phyloP scores from a whole-genome alignment of 2,329 filamentous ascomycete species.

The Fusarium denticulatum region DNA sequence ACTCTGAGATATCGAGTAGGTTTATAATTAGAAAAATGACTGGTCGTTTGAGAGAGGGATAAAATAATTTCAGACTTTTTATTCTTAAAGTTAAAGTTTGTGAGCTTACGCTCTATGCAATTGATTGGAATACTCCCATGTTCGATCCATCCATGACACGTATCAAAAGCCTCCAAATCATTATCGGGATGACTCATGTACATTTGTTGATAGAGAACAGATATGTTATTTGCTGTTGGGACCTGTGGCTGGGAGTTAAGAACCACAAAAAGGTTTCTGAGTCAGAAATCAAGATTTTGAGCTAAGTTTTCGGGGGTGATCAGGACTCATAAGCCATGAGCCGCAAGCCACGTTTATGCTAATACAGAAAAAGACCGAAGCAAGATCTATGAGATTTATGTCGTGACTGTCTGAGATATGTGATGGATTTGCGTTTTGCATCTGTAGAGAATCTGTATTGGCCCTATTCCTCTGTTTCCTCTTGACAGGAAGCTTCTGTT shows the following conservation, averaged over 20 bases:
- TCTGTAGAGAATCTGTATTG: too few species aligned
- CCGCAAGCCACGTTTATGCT: not conserved
- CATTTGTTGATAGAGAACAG: accelerated
- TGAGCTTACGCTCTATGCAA: not conserved
- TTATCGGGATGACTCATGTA: not conserved
- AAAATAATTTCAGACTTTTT: not conserved
- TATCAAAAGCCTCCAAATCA: too few species aligned
- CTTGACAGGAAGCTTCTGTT: too few species aligned
- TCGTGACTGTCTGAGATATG: too few species aligned
- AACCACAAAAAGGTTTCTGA: not conserved
- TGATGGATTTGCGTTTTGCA: too few species aligned
- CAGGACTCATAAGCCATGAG: not conserved
- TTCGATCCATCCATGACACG: not conserved
- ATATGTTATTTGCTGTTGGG: not conserved
- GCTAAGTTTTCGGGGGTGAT: not conserved
- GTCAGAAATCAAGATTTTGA: not conserved
- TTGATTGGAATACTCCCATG: not conserved
- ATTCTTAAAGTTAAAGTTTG: too few species aligned
- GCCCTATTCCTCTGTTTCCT: too few species aligned
- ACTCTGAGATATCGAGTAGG: not conserved
- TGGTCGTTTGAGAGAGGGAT: not conserved
- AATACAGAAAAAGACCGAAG: not conserved
- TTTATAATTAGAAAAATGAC: not conserved
- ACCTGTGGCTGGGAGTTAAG: not conserved
- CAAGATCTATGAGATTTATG: not conserved